Base-by-base conservation (phyloP, 2,329 filamentous ascomycete genomes). In the Fusarium nanum region DNA sequence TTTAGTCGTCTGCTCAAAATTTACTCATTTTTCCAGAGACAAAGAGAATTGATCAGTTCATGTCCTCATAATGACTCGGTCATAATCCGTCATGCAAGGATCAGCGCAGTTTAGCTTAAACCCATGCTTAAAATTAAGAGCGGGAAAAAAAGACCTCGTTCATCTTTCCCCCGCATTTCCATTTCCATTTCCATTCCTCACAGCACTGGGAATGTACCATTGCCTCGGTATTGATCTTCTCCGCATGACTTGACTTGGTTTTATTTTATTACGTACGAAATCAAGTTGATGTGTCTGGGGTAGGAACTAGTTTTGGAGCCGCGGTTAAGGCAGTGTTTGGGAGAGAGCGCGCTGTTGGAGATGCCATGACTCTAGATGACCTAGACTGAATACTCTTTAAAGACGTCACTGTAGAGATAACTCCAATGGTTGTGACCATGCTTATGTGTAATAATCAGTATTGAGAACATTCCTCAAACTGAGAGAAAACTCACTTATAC, bases 121-220 rank as follows among this genome's bases (percentile, higher is more conserved):
- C 50, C 63, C 68, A 70, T 68, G 68, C 68, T 71, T 65, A 66
- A 67, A 66, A 56, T 46, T 67, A 56, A 53, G 49, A 53, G 49
- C 49, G 28, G 23, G 45, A 27, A n/a, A 41, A 62, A 58, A 63
- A 34, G 52, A 32, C 45, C 40, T 47, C 27, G 41, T 32, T 56
- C 53, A 22, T 46, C 14, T 37, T 58, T 56, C 50, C 67, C 62
- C 70, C 70, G 68, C 71, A 68, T 54, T 73, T 64, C 61, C 6
- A n/a, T 54, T 73, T 64, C 61, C 6, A n/a, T 37, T 73, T 64
- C 63, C 4, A 34, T 16, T 68, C 54, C 56, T 68, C 42, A 28
- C 41, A 32, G 13, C 22, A 37, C 20, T 32, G 22, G 22, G 10
- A n/a, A 20, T 11, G 37, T 57, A 27, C 56, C 47, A 22, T 30